Evolutionary conservation across 177 flowering plant species (phyloP), one percentile per base, ranked within the genome.

Genomic region (Tripterygium wilfordii): DNA sequence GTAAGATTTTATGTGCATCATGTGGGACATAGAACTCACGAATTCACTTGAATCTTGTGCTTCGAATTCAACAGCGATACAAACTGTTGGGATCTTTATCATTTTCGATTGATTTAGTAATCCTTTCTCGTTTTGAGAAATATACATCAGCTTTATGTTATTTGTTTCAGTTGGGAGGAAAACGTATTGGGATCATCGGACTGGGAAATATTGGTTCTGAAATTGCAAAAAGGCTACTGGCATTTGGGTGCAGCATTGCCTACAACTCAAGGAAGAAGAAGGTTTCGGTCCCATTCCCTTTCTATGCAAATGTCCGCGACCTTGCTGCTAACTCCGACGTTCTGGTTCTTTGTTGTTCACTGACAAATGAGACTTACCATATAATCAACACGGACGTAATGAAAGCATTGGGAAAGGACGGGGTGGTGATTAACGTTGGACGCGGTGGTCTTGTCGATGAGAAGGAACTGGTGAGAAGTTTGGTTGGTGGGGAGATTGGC

Each of bases 171-270:
- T 8, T 80, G 7, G 61, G 74, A 8, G 72, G 72, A 4, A 80
- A 66, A 61, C 70, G 65, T 38, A 62, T 80, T 44, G 80, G 87
- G 29, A 73, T 80, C 24, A 53, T 80, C 10, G 83, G 82, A 9
- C 53, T 77, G 7, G 86, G 86, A 22, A 70, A 61, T 30, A 77
- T 77, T 12, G 83, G 86, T 26, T 65, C 64, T n/a, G 35, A 52
- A 29, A 31, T 67, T 28, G 76, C 75, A 2, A 71, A 56, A 40
- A 64, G 79, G 45, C 69, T 77, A 1, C 53, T 55, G 24, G 69
- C 75, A 1, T 77, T 74, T 55, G 71, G 74, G n/a, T 77, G 83
- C 69, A 46, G 12, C 29, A 66, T 80, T 13, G 57, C 75, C 19
- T 80, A 80, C 68, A 55, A 26, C 52, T 72, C 86, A 3, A 65